Evolutionary conservation across 2,329 filamentous ascomycete species (phyloP), one percentile per base, ranked within the genome.

Genomic region (Ophiostoma ips): DNA sequence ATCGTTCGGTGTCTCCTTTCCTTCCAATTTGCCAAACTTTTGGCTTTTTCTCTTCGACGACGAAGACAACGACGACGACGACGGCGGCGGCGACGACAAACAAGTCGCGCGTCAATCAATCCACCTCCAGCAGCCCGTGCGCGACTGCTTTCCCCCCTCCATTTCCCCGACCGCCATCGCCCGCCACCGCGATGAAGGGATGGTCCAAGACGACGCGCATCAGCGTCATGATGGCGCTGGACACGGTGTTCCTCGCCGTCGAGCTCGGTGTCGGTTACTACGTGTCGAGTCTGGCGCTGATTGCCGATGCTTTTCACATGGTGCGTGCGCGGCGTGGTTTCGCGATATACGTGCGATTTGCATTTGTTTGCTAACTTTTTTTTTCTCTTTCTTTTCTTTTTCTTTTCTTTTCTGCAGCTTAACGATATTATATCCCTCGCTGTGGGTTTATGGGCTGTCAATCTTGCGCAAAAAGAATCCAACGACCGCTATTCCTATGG

Each of bases 271-370:
- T 84, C 54, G 90, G 92, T 54, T 87, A 95, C 71, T 71, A 83
- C 55, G 87, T 94, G 53, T 83, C 89, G 62, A 96, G 92, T 16
- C 77, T 98, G 58, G 92, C 92, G 35, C 76, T 98, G 52, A 88
- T 94, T 62, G 92, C 92, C 49, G 92, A 98, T 70, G 88, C 92
- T 53, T 98, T 98, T 66, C 92, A 98, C 69, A 98, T 98, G 92
- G 84, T 87, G 63, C 59, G 75, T 37, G 31, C 10, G 36, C n/a
- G n/a, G n/a, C n/a, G n/a, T n/a, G n/a, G n/a, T n/a, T n/a, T n/a
- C n/a, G n/a, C n/a, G n/a, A n/a, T n/a, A n/a, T n/a, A n/a, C n/a
- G n/a, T n/a, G n/a, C n/a, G n/a, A n/a, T n/a, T n/a, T 30, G 11
- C 36, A 30, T 2, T 19, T 16, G 13, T 12, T 4, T 34, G 28